Evolutionary conservation across 2,329 filamentous ascomycete genomes (phyloP).

Genomic region (Fusarium sp.): DNA sequence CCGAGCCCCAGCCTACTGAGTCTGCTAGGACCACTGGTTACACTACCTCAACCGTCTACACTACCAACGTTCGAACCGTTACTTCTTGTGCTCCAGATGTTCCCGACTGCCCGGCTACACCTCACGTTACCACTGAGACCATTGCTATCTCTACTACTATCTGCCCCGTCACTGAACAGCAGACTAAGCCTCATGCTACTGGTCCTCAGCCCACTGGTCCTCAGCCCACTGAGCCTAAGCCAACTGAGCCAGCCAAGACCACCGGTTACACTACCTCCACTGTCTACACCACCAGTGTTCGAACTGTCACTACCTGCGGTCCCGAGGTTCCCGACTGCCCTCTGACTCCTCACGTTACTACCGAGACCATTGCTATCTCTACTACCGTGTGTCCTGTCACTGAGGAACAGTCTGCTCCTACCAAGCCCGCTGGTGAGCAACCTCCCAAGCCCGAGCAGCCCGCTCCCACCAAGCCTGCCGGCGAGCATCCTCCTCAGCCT

Average conservation of each 20-base stretch:
- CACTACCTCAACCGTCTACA: slow-evolving; percentile 35
- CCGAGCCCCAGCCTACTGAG: slow-evolving; percentile 3
- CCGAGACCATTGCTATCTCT: slow-evolving; percentile 32
- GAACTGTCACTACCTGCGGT: slow-evolving; percentile 36
- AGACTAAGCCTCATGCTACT: slow-evolving; percentile 11
- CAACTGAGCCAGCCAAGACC: slow-evolving; percentile 24
- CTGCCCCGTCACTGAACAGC: slow-evolving; percentile 35
- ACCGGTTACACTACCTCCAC: slow-evolving; percentile 29
- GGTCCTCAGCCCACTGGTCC: slow-evolving; percentile 6
- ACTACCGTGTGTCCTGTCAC: slow-evolving; percentile 37
- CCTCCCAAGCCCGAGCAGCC: background rate
- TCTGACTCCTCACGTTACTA: slow-evolving; percentile 14
- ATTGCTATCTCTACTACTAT: slow-evolving; percentile 30
- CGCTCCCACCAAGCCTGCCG: background rate
- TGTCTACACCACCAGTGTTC: slow-evolving; percentile 37
- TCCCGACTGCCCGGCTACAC: slow-evolving; percentile 18
- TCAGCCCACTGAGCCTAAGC: slow-evolving; percentile 3
- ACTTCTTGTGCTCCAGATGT: slow-evolving; percentile 26
- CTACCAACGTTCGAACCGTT: slow-evolving; percentile 33
- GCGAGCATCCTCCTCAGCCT: background rate
- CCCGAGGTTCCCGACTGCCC: slow-evolving; percentile 9
- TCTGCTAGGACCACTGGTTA: slow-evolving; percentile 26
- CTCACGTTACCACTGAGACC: slow-evolving; percentile 35
- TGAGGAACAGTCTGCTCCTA: background rate
- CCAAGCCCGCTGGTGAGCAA: background rate